Evolutionary conservation across 495 filamentous ascomycete species (phyloP), one percentile per base, ranked within the genome.

Genomic region (Oidiodendron maius): DNA sequence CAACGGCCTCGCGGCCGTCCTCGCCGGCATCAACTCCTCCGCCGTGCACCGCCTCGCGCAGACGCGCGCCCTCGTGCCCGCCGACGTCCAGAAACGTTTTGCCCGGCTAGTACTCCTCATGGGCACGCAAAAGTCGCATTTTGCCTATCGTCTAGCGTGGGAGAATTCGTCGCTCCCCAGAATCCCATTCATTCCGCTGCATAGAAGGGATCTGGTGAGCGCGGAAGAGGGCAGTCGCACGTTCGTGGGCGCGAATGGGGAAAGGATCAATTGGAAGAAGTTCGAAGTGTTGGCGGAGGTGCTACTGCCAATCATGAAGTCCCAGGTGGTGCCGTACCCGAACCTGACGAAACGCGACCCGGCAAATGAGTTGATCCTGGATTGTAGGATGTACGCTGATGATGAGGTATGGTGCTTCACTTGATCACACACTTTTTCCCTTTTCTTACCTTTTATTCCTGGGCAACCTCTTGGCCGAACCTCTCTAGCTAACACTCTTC

Each of bases 201-300:
- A 91, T 61, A 77, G 85, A 20, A 77, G 89, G 28, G 93, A 98
- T 65, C 71, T 98, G 23, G 88, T 95, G 4, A 84, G 85, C 16
- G 93, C 93, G 3, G 88, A 95, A 61, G 87, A 94, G 65, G 93
- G 93, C 18, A 96, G 93, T 63, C 75, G 76, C 51, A 97, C 93
- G 11, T 91, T 94, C 60, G 71, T 96, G 9, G 83, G 82, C 17
- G 77, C 84, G 18, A 80, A 84, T 48, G 75, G 71, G 15, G 81
- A 85, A 48, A 75, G 86, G 34, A 88, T 98, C 59, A 97, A 96
- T 61, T 98, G 93, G 93, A 89, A 85, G 69, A 98, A 98, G 59
- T 97, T 97, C 56, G 90, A 97, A 69, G 84, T 98, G 16, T 83
- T 97, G 69, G 89, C 89, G 3, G 91, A 96, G 49, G 85, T 96